Evolutionary conservation across 129 eudicot genomes (phyloP).

Genomic region (Flaveria sonorensis): DNA sequence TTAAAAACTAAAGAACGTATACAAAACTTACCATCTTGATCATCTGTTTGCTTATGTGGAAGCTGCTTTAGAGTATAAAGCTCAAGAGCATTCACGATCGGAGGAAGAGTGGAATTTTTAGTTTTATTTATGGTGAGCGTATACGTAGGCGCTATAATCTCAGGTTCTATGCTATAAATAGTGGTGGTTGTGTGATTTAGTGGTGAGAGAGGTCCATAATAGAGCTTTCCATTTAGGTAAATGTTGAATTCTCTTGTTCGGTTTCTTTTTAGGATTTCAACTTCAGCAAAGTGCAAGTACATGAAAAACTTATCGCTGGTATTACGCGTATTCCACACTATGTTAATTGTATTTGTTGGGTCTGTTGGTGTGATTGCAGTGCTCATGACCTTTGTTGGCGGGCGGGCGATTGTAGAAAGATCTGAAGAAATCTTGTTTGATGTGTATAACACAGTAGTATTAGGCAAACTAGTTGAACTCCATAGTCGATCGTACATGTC

Average conservation of each 20-base stretch:
- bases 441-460: background rate
- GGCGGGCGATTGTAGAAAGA: conserved; percentile 16
- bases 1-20: conserved; percentile 7
- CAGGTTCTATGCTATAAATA: conserved; percentile 16
- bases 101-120: conserved; percentile 47
- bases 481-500: conserved; percentile 48
- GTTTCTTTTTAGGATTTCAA: conserved; percentile 22
- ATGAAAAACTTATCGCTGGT: conserved; percentile 6
- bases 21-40: conserved; percentile 42
- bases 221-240: conserved; percentile 35
- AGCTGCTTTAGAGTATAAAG: conserved; percentile 29
- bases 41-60: conserved; percentile 34
- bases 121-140: conserved; percentile 32
- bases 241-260: conserved; percentile 36
- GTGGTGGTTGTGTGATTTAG: conserved; percentile 17
- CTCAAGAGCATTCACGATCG: conserved; percentile 56
- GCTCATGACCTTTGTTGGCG: conserved; percentile 39
- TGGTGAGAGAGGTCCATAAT: conserved; percentile 27
- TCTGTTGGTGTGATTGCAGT: conserved; percentile 19
- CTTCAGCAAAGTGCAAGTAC: conserved; percentile 40
- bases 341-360: background rate
- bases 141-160: conserved; percentile 21
- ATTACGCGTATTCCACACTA: conserved; percentile 20
- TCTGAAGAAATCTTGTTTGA: conserved; percentile 1
- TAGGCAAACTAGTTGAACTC: conserved; percentile 20